Conservation (phyloP, 163 green algal genomes). For the Coccomyxa subellipsoidea region DNA sequence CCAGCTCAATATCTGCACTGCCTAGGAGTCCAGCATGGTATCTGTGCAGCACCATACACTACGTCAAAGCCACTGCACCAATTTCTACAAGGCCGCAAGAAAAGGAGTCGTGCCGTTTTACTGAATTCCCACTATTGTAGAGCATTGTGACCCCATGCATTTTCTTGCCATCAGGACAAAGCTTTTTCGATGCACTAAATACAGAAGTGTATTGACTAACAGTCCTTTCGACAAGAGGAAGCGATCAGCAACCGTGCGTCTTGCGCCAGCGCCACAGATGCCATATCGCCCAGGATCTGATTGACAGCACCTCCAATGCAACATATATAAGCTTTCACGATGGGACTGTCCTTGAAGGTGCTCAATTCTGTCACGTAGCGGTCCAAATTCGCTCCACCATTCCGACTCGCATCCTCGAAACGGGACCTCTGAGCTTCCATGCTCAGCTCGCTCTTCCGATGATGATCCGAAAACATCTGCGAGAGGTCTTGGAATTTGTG, state of each 20-base stretch:
- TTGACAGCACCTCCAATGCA: neutral
- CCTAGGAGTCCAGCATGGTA: neutral
- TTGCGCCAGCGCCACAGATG: neutral
- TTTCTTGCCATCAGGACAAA: too few species aligned
- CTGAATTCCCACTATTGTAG: too few species aligned
- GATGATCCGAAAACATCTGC: too few species aligned
- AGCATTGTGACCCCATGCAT: too few species aligned
- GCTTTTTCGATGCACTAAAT: neutral
- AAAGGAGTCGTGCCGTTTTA: too few species aligned
- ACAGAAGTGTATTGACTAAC: neutral
- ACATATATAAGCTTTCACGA: neutral
- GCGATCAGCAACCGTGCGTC: neutral
- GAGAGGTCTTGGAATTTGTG: too few species aligned
- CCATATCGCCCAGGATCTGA: neutral
- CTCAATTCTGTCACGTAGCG: neutral
- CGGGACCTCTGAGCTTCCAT: neutral
- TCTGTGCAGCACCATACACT: neutral
- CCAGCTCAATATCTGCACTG: neutral
- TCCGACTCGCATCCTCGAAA: neutral
- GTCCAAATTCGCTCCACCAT: neutral
- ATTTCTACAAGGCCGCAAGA: too few species aligned
- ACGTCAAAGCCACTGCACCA: too few species aligned
- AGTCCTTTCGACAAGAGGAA: neutral
- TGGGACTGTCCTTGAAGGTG: neutral
- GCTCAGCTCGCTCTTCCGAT: too few species aligned